Conservation (phyloP, 257 asterid species). For the Ajuga chamaepitys region DNA sequence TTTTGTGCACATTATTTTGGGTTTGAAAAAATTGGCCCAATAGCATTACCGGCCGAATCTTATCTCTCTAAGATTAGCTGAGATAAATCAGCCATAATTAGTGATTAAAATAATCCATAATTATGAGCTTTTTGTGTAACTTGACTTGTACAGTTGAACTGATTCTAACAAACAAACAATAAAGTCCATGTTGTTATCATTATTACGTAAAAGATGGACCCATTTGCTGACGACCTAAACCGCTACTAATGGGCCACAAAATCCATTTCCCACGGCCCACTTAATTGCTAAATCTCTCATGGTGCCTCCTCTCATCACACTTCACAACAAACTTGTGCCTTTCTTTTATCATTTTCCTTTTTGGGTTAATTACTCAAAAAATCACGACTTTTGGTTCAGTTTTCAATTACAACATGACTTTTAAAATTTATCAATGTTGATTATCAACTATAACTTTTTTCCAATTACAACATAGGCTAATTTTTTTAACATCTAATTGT, state of each 20-base stretch:
- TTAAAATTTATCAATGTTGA: too few species aligned
- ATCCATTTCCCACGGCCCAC: slow-evolving; percentile 34
- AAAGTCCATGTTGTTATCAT: slow-evolving; percentile 31
- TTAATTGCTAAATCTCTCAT: slow-evolving; percentile 17
- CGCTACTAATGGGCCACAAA: slow-evolving; percentile 36
- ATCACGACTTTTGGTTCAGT: too few species aligned
- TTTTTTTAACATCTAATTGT: too few species aligned
- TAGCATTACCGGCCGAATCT: slow-evolving; percentile 12
- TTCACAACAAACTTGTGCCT: not conserved
- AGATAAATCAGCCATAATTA: slow-evolving; percentile 21
- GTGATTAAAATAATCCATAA: not conserved
- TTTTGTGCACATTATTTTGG: slow-evolving; percentile 19
- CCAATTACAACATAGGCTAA: too few species aligned
- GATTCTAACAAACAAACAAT: slow-evolving; percentile 11
- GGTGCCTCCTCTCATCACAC: slow-evolving; percentile 6
- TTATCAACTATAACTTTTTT: too few species aligned
- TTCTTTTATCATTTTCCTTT: too few species aligned
- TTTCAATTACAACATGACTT: too few species aligned
- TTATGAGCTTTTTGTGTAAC: not conserved
- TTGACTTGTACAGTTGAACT: slow-evolving; percentile 7
- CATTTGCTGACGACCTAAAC: slow-evolving; percentile 22
- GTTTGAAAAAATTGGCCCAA: slow-evolving; percentile 16
- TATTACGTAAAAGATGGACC: slow-evolving; percentile 28
- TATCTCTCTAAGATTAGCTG: slow-evolving; percentile 12
- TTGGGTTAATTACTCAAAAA: too few species aligned